These are phyloP conservation scores for Claviceps paspali DNA, from an alignment of 2,329 filamentous ascomycete genomes.

Conservation along the genomic window DNA sequence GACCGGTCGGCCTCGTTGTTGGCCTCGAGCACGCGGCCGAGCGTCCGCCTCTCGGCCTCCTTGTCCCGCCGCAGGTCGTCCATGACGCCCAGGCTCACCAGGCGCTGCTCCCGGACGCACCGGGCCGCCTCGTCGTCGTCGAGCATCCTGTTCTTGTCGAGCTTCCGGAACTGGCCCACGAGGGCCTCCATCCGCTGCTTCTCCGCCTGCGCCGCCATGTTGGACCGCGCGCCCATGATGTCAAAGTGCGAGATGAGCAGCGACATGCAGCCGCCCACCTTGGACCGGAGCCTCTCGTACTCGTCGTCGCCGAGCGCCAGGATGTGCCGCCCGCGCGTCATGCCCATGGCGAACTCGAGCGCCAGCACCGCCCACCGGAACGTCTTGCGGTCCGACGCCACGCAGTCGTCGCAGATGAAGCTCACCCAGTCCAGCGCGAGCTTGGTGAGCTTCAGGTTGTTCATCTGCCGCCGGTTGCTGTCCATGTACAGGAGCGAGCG, in stretches of 20 bases:
- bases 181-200: conserved; percentile 74
- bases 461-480: conserved; percentile 87
- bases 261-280: conserved; percentile 95
- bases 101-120: conserved; percentile 59
- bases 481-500: conserved; percentile 92
- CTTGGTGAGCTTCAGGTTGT: conserved; percentile 88
- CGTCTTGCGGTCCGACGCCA: conserved; percentile 84
- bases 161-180: conserved; percentile 57
- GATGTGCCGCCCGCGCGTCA: conserved; percentile 88
- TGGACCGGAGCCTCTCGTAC: conserved; percentile 66
- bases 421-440: conserved; percentile 92
- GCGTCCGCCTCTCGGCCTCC: conserved; percentile 69
- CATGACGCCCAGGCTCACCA: conserved; percentile 57
- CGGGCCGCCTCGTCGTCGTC: conserved; percentile 77
- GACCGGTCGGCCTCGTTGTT: conserved; percentile 93
- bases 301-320: conserved; percentile 80
- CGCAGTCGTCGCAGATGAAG: conserved; percentile 94
- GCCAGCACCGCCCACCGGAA: conserved; percentile 96
- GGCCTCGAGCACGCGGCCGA: conserved; percentile 83
- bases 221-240: conserved; percentile 94
- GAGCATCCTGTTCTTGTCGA: conserved; percentile 58
- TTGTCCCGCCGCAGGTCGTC: conserved; percentile 67
- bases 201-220: conserved; percentile 83
- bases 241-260: conserved; percentile 96
- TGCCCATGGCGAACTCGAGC: conserved; percentile 91